These are phyloP conservation scores for Penicillium sp. DNA, from an alignment of 2,329 filamentous ascomycete genomes.

Conservation along the genomic window DNA sequence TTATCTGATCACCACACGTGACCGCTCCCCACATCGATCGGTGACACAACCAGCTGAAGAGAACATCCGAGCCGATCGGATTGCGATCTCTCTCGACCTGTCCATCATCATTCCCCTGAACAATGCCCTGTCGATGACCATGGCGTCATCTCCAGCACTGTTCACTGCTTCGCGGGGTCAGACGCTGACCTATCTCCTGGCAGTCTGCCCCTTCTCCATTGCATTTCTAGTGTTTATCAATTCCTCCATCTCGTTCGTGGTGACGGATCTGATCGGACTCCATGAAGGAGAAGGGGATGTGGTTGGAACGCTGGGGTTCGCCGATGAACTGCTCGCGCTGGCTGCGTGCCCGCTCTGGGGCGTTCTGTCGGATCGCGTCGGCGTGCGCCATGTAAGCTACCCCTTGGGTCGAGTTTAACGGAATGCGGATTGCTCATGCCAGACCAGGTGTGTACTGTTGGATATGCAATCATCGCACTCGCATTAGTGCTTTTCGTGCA, in stretches of 20 bases:
- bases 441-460: conserved; percentile 58
- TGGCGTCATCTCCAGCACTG: conserved; percentile 34
- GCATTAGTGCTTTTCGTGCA: conserved; percentile 79
- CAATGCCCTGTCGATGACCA: conserved; percentile 23
- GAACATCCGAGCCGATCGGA: not conserved
- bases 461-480: conserved; percentile 77
- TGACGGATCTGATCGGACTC: conserved; percentile 61
- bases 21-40: not conserved
- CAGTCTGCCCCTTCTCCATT: conserved; percentile 63
- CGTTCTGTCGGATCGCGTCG: conserved; percentile 50
- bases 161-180: conserved; percentile 60
- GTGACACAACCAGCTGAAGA: conserved; percentile 2
- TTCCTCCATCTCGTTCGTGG: conserved; percentile 61
- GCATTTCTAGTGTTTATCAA: conserved; percentile 66
- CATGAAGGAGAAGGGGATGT: conserved; percentile 57
- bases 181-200: conserved; percentile 59
- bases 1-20: conserved; percentile 15
- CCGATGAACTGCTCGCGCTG: conserved; percentile 50
- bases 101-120: conserved; percentile 2
- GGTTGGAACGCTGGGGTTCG: conserved; percentile 54
- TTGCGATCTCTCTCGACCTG: not conserved
- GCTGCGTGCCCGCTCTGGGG: conserved; percentile 51
- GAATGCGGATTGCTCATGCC: conserved; percentile 6
- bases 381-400: conserved; percentile 46
- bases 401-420: conserved; percentile 1